These are phyloP conservation scores for Hibiscus trionum DNA, from an alignment of 345 rosid species.

Conservation along the genomic window DNA sequence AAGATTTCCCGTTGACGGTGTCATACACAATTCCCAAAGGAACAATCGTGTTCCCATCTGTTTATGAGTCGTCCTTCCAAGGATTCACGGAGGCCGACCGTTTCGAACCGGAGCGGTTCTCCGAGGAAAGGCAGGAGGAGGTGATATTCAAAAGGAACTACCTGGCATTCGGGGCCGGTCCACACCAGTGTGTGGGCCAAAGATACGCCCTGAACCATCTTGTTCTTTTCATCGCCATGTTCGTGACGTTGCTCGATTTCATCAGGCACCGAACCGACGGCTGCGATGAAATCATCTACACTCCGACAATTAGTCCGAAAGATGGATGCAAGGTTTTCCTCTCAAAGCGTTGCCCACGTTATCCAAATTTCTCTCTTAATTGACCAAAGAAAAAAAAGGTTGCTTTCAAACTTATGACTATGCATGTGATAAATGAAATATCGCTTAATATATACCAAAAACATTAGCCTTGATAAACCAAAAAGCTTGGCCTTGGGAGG, in stretches of 20 bases:
- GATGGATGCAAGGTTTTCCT: slow-evolving; percentile 65
- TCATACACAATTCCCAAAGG: slow-evolving; percentile 78
- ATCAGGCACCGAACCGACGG: slow-evolving; percentile 46
- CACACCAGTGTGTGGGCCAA: slow-evolving; percentile 95
- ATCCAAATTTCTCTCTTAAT: slow-evolving; percentile 21
- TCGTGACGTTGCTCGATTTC: slow-evolving; percentile 49
- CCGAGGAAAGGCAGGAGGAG: slow-evolving; percentile 51
- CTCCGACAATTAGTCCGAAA: slow-evolving; percentile 71
- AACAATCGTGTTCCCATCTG: slow-evolving; percentile 71
- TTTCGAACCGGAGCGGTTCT: slow-evolving; percentile 79
- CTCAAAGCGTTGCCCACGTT: slow-evolving; percentile 26
- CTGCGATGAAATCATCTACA: slow-evolving; percentile 63
- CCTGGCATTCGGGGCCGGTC: slow-evolving; percentile 70
- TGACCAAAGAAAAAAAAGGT: too few relatives aligned
- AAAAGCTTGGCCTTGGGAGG: too few relatives aligned
- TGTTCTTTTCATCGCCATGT: slow-evolving; percentile 69
- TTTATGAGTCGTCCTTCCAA: slow-evolving; percentile 74
- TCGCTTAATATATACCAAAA: too few relatives aligned
- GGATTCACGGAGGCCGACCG: slow-evolving; percentile 59
- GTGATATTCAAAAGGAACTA: slow-evolving; percentile 47
- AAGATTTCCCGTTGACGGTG: slow-evolving; percentile 53
- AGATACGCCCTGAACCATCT: slow-evolving; percentile 75
- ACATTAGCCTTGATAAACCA: too few relatives aligned
- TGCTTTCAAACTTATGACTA: too few relatives aligned
- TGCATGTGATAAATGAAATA: too few relatives aligned